Evolutionary conservation across 306 rosid species (phyloP), one percentile per base, ranked within the genome.

Genomic region (Trifolium pratense): DNA sequence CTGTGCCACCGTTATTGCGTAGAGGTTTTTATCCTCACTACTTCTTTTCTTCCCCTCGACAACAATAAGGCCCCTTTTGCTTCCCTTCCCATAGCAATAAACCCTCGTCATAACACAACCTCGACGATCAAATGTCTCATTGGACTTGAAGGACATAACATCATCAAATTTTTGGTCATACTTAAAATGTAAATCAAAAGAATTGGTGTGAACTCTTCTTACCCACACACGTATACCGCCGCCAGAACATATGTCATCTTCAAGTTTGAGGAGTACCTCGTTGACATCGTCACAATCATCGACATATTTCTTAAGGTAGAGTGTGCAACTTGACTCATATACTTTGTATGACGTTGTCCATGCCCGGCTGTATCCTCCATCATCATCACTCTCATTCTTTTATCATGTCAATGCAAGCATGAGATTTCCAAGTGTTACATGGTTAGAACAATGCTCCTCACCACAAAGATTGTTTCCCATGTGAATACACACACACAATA

Each of bases 381-480:
- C 62, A 11, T 58, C 64, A 1, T 14, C 39, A 10, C 39, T 13
- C 39, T 26, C n/a, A n/a, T n/a, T 58, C 64, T 58, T 58, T 58
- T 58, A 14, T 6, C 5, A 26, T 26, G 40, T 58, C 40, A 8
- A 58, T 58, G 64, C 18, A 5, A 26, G 18, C 64, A 57, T 57
- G 9, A 1, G 9, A 1, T 5, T 23, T 57, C 17, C 63, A 12
- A 58, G 64, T 58, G 17, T 26, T 25, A 58, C 37, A 58, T 58
- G 58, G 56, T 49, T 49, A 49, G 56, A 49, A 16, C 56, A 12
- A 58, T 5, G 6, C 37, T 58, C 64, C 1, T 25, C 17, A 12
- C 64, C 10, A 25, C 39, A 26, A 26, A 57, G 62, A 23, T 6
- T 56, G 62, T 56, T 56, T 56, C n/a, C 62, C 62, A 56, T 21